Percentiles rank a stretch among this genome's conserved stretches.
Evolutionary conservation across 2,329 filamentous ascomycete genomes (phyloP).

Genomic region (Alternaria ventricosa): DNA sequence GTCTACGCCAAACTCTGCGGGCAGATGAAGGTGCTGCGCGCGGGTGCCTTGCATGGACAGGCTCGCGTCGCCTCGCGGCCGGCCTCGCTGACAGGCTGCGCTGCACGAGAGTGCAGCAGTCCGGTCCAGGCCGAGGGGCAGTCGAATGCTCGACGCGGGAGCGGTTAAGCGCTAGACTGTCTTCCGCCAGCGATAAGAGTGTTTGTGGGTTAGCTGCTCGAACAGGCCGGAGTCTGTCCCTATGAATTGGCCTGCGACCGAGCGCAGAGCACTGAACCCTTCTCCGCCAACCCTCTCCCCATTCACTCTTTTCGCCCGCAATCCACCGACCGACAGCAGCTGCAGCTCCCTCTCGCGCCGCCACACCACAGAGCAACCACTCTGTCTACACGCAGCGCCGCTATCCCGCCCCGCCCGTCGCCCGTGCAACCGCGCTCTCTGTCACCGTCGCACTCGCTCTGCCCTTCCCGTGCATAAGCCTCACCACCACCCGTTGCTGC

Average conservation of each 20-base stretch:
- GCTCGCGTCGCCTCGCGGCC: not conserved
- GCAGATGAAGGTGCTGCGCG: not conserved
- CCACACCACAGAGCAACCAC: not conserved
- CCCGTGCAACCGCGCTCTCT: conserved; percentile 32
- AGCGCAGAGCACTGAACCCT: conserved; percentile 12
- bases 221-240: conserved; percentile 9
- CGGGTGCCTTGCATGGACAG: conserved; percentile 18
- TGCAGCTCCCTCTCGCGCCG: not conserved
- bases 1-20: not conserved
- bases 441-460: conserved; percentile 37
- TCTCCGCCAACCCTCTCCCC: conserved; percentile 9
- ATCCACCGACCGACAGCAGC: not conserved
- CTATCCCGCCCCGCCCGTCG: conserved; percentile 22
- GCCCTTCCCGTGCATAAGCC: conserved; percentile 25
- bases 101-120: conserved; percentile 6
- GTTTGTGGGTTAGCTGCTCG: conserved; percentile 25
- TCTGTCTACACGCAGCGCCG: conserved; percentile 22
- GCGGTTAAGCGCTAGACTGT: conserved; percentile 23
- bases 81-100: not conserved
- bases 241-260: conserved; percentile 17
- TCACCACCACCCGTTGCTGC: conserved; percentile 40
- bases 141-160: conserved; percentile 15
- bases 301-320: conserved; percentile 13
- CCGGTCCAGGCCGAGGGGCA: conserved; percentile 12
- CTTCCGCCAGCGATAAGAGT: conserved; percentile 31